Evolutionary conservation across 139 green algal species (phyloP).

Genomic region (Chlorella sp.): DNA sequence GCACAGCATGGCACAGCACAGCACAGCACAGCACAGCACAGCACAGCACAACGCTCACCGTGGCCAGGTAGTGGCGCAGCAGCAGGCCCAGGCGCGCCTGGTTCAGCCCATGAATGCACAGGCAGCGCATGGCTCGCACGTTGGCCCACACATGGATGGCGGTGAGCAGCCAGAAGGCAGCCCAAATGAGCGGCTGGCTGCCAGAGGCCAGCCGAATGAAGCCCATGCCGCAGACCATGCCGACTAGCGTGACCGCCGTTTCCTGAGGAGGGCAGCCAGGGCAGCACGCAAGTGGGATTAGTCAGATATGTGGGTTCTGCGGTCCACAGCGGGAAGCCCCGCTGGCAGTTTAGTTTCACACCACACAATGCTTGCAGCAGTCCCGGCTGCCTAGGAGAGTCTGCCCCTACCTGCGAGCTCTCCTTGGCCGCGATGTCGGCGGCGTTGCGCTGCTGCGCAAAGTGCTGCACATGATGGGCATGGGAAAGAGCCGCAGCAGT

Average conservation of each 20-base stretch:
- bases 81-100: slow-evolving; percentile 65
- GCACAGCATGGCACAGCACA: not conserved
- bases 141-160: slow-evolving; percentile 84
- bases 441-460: slow-evolving; percentile 74
- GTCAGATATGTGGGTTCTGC: too few relatives aligned
- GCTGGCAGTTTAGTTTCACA: too few relatives aligned
- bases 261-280: slow-evolving; percentile 54
- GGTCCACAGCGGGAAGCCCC: too few relatives aligned
- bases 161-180: slow-evolving; percentile 40
- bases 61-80: slow-evolving; percentile 49
- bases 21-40: not conserved
- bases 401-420: slow-evolving; percentile 66
- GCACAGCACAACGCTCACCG: not conserved
- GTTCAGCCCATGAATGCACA: slow-evolving; percentile 83
- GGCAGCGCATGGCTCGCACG: slow-evolving; percentile 75
- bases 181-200: slow-evolving; percentile 20
- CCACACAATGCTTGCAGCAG: too few relatives aligned
- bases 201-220: slow-evolving; percentile 48
- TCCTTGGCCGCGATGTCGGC: slow-evolving; percentile 91
- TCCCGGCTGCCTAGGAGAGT: too few relatives aligned
- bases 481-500: too few relatives aligned
- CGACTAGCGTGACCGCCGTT: slow-evolving; percentile 76
- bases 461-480: slow-evolving; percentile 65
- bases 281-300: not conserved
- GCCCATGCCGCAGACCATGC: slow-evolving; percentile 85